These are phyloP conservation scores for Huntiella bhutanensis DNA, from an alignment of 2,329 filamentous ascomycete species.

Conservation along the genomic window DNA sequence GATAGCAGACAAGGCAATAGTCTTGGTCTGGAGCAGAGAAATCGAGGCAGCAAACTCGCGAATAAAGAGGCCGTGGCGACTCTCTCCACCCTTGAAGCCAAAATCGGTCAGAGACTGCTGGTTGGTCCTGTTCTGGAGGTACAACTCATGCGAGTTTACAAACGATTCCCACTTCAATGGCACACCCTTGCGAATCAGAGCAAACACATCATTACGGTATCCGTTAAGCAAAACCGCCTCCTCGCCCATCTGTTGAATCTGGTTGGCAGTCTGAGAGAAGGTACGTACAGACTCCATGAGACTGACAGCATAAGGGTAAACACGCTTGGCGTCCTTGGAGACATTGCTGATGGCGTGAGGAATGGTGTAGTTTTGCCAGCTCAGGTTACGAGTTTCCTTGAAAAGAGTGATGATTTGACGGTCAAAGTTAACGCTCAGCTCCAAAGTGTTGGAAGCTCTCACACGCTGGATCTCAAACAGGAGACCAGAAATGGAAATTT, in stretches of 20 bases:
- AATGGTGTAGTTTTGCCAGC: slow-evolving; percentile 87
- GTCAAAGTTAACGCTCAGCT: slow-evolving; percentile 90
- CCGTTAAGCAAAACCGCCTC: slow-evolving; percentile 76
- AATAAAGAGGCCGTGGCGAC: slow-evolving; percentile 91
- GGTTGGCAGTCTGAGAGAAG: slow-evolving; percentile 68
- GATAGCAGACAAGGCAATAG: slow-evolving; percentile 56
- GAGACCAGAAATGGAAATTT: slow-evolving; percentile 79
- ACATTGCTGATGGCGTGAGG: slow-evolving; percentile 89
- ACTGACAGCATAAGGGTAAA: slow-evolving; percentile 94
- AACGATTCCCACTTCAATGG: slow-evolving; percentile 95
- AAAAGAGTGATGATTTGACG: slow-evolving; percentile 92
- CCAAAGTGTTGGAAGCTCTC: slow-evolving; percentile 69
- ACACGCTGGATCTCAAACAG: slow-evolving; percentile 81
- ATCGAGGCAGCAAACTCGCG: slow-evolving; percentile 80
- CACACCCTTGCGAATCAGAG: slow-evolving; percentile 67
- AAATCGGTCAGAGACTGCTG: slow-evolving; percentile 27
- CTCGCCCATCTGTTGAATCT: slow-evolving; percentile 69
- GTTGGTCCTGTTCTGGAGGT: slow-evolving; percentile 30
- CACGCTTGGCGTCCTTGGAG: slow-evolving; percentile 94
- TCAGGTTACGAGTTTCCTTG: slow-evolving; percentile 91
- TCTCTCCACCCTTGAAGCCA: slow-evolving; percentile 44
- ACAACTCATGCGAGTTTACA: slow-evolving; percentile 87
- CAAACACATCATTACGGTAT: slow-evolving; percentile 79
- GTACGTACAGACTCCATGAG: slow-evolving; percentile 98
- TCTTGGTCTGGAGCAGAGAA: slow-evolving; percentile 75